Percentiles rank a stretch among this genome's conserved stretches.
Evolutionary conservation across 768 basidiomycete species (phyloP).

Genomic region (Pisolithus marmoratus): DNA sequence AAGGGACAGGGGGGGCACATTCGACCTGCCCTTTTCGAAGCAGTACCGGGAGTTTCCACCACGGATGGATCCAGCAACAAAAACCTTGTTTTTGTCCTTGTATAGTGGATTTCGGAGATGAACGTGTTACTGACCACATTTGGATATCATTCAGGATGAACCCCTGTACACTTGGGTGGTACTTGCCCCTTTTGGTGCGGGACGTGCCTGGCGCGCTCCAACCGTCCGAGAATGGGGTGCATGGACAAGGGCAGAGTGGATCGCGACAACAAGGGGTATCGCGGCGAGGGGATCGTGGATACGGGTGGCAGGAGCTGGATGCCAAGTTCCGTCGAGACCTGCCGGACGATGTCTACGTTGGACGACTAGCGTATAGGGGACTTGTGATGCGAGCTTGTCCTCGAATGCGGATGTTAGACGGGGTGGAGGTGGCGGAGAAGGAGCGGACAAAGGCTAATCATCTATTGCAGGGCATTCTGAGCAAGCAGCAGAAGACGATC

Average conservation of each 20-base stretch:
- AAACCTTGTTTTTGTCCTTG: neutral
- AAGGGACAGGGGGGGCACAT: neutral
- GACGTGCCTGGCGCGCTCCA: constrained; percentile 63
- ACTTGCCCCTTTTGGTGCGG: constrained; percentile 78
- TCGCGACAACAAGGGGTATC: constrained; percentile 11
- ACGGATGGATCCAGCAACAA: neutral
- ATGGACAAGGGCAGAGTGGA: neutral
- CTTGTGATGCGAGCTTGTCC: constrained; percentile 75
- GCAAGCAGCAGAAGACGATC: constrained; percentile 31
- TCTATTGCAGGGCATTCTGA: constrained; percentile 54
- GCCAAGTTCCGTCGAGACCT: constrained; percentile 82
- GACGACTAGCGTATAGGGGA: constrained; percentile 85
- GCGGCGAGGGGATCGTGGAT: constrained; percentile 24
- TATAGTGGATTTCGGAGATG: neutral
- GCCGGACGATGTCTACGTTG: constrained; percentile 83
- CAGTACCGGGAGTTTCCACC: constrained; percentile 9
- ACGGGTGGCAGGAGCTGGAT: constrained; percentile 74
- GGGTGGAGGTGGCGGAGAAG: constrained; percentile 74
- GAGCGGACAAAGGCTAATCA: constrained; percentile 79
- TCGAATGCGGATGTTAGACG: constrained; percentile 72
- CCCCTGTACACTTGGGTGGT: constrained; percentile 94
- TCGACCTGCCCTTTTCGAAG: neutral
- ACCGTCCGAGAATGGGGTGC: constrained; percentile 41
- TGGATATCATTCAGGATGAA: constrained; percentile 63
- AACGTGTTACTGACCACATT: neutral